Percentiles rank a stretch among this genome's conserved stretches.
Conservation (phyloP, 2,329 filamentous ascomycete genomes). For the Balansia obtecta region DNA sequence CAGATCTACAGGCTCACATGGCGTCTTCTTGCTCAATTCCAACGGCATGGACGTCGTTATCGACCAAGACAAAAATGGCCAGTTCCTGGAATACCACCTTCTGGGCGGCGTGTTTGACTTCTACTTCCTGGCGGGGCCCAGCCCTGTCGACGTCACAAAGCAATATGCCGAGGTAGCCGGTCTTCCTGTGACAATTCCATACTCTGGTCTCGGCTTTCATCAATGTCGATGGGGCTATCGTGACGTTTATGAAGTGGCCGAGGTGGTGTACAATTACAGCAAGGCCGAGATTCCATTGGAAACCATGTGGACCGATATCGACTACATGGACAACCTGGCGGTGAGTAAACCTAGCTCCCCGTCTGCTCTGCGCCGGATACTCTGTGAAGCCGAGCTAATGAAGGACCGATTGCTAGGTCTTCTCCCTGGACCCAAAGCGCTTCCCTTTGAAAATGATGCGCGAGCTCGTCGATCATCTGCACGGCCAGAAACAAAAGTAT, state of each 20-base stretch:
- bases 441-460: conserved; percentile 51
- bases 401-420: conserved; percentile 25
- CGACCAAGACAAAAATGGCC: conserved; percentile 42
- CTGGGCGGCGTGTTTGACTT: conserved; percentile 67
- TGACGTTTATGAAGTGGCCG: conserved; percentile 53
- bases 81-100: conserved; percentile 67
- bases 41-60: conserved; percentile 71
- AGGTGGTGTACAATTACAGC: conserved; percentile 56
- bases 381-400: too few species aligned
- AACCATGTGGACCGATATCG: conserved; percentile 31
- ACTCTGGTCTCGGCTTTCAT: conserved; percentile 50
- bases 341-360: conserved; percentile 4
- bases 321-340: conserved; percentile 23
- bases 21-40: conserved; percentile 59
- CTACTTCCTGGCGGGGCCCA: conserved; percentile 50
- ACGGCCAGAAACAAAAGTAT: conserved; percentile 55
- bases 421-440: conserved; percentile 51
- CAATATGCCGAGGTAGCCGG: conserved; percentile 48
- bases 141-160: conserved; percentile 42
- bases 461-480: conserved; percentile 53
- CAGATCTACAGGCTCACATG: conserved; percentile 42
- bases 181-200: conserved; percentile 48
- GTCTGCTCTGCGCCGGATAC: too few species aligned
- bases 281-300: conserved; percentile 53
- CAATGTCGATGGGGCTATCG: conserved; percentile 53